Base-by-base conservation (phyloP, 768 basidiomycete species). In the Trametes maxima region DNA sequence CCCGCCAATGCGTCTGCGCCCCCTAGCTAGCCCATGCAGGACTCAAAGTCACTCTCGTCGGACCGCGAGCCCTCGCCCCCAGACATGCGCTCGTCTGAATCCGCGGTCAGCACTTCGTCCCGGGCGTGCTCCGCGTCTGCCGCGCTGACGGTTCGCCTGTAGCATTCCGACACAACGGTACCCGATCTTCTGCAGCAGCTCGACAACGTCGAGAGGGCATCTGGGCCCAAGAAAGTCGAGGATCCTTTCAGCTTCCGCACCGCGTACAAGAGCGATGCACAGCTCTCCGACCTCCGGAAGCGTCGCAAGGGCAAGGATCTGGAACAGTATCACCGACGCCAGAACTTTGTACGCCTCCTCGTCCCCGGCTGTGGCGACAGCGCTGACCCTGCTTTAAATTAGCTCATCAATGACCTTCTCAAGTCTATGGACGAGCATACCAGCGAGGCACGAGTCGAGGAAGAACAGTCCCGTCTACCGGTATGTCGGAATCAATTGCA, bases 401-500 rank as follows among this genome's bases (percentile, higher is more conserved):
- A 96, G 90, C 88, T 95, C 60, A 96, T 98, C 63, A 71, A 76
- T n/a, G 82, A 85, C n/a, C 75, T 98, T 62, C 82, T 98, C 36
- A 97, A 96, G 74, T 85, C 94, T 0, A 89, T 98, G 85, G 90
- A 94, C 37, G 87, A 89, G 36, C 91, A 95, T 69, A 93, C 93
- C 0, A 82, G 85, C 52, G 92, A 96, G 67, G 94, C 94, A 16
- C 82, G 79, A 61, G 79, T 81, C 13, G 85, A 87, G 35, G 89
- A 88, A 70, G 83, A 88, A 37, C 80, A 81, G 33, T 78, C 82
- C 39, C 87, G 90, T 19, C 67, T 92, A 48, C 80, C 88, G 19
- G 92, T 92, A 68, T 63, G 84, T 74, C 11, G 43, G 19, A 19
- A 14, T 35, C 0, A 36, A 6, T 59, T 52, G 42, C 54, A 57